Base-by-base conservation (phyloP, 1,139 yeast species). In the Suhomyces panamericanus region DNA sequence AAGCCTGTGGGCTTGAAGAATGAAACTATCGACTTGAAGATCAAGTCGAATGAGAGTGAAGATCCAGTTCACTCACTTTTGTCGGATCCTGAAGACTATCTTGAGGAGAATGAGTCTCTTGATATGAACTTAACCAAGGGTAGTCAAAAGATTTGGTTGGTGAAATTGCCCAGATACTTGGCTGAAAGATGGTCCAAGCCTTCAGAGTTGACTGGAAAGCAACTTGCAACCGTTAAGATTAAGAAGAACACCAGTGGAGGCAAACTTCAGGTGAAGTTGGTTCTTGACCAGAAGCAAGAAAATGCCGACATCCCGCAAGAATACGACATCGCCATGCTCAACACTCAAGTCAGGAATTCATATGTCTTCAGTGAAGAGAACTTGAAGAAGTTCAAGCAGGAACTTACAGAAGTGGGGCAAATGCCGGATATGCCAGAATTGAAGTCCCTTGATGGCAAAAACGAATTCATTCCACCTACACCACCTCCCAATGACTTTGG, bases 351-450 rank as follows among this genome's bases (percentile, higher is more conserved):
- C 9, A 81, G 80, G 39, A 93, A 91, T 62, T 87, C 95, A 48
- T 93, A 78, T 62, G 88, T 90, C n/a, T 90, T 93, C 63, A 84
- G 91, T 26, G 99, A 93, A 67, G 85, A 88, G 59, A 91, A 90
- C 63, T 70, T 87, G 55, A 80, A 82, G 52, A 80, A 82, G 53
- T 84, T 80, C 60, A 82, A 81, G 54, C 82, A 80, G 59, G 82
- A 79, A 54, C 60, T 74, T 52, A 72, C 80, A 2, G 81, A 75
- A 58, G 69, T 76, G 41, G 72, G 70, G 10, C 72, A 67, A 43
- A 67, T 75, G 71, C 81, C 81, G 6, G 69, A 66, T 31, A 80
- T 74, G 53, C 81, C 81, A 11, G 60, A 59, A 49, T 61, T 64
- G 44, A 65, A 68, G 43, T 63, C 70, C 29, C 62, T 64, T 20